Conservation (phyloP, 495 filamentous ascomycete species). For the Choiromyces venosus region DNA sequence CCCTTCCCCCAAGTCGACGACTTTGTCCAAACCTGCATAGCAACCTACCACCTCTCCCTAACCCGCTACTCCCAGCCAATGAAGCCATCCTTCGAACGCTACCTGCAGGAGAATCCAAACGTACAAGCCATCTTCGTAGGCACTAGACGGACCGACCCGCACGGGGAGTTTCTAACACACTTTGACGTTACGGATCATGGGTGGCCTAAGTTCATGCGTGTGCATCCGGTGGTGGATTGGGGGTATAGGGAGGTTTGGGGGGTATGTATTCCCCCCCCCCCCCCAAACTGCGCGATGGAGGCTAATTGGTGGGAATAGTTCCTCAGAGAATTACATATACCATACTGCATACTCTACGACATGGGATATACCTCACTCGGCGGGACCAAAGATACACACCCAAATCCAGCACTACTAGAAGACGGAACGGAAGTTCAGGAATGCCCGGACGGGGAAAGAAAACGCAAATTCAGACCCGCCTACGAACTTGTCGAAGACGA, state of each 20-base stretch:
- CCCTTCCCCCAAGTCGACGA: constrained; percentile 80
- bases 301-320: constrained; percentile 51
- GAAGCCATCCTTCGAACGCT: constrained; percentile 69
- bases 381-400: constrained; percentile 81
- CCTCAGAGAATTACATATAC: constrained; percentile 67
- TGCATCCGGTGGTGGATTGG: constrained; percentile 97
- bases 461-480: constrained; percentile 63
- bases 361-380: constrained; percentile 80
- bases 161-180: constrained; percentile 67
- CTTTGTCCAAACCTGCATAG: constrained; percentile 64
- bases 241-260: constrained; percentile 94
- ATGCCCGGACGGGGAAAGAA: constrained; percentile 41
- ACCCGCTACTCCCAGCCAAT: constrained; percentile 71
- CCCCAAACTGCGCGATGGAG: constrained; percentile 8
- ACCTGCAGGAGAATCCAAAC: constrained; percentile 56
- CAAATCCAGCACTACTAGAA: constrained; percentile 65
- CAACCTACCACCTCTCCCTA: constrained; percentile 69
- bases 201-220: constrained; percentile 88
- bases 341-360: constrained; percentile 83
- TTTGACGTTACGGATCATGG: constrained; percentile 83
- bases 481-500: constrained; percentile 80
- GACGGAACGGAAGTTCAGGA: constrained; percentile 37
- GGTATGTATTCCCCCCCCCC: constrained; percentile 47
- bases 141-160: constrained; percentile 85
- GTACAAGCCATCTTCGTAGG: constrained; percentile 88